Percentiles rank a stretch among this genome's conserved stretches.
phyloP scores from a whole-genome alignment of 257 asterid species.

The Fraxinus americana region DNA sequence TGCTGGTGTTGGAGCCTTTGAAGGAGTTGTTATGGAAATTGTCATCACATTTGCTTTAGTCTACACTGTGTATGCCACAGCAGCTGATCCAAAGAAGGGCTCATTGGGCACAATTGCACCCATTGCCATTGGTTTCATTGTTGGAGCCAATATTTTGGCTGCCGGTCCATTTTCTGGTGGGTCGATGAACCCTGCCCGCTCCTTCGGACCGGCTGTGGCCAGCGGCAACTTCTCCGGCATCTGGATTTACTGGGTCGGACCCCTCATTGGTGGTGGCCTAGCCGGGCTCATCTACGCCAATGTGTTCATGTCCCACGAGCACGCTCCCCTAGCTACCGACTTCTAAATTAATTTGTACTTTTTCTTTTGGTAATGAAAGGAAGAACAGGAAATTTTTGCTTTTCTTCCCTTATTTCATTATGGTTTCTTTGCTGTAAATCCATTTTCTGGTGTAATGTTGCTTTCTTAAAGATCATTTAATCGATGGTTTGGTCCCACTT shows the following conservation, averaged over 20 bases:
- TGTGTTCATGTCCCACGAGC: slow-evolving; percentile 39
- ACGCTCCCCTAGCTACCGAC: slow-evolving; percentile 34
- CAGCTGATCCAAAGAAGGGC: slow-evolving; percentile 67
- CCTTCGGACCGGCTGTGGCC: slow-evolving; percentile 55
- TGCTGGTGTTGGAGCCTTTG: slow-evolving; percentile 46
- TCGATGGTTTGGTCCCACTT: slow-evolving; percentile 2
- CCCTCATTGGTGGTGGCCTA: slow-evolving; percentile 59
- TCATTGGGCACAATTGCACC: slow-evolving; percentile 56
- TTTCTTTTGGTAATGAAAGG: slow-evolving; percentile 24
- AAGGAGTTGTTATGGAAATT: slow-evolving; percentile 54
- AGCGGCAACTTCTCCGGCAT: slow-evolving; percentile 37
- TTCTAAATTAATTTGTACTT: slow-evolving; percentile 10
- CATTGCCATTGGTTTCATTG: slow-evolving; percentile 60
- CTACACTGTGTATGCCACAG: slow-evolving; percentile 62
- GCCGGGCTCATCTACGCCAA: slow-evolving; percentile 36
- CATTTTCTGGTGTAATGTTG: slow-evolving; percentile 30
- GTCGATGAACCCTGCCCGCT: slow-evolving; percentile 66
- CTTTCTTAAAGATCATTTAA: background rate
- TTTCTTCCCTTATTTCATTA: slow-evolving; percentile 11
- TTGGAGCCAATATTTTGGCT: slow-evolving; percentile 62
- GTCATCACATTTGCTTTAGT: slow-evolving; percentile 58
- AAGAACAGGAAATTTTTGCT: slow-evolving; percentile 17
- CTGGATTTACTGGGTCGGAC: slow-evolving; percentile 56
- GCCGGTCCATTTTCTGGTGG: slow-evolving; percentile 65
- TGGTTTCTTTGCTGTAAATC: slow-evolving; percentile 39